phyloP scores from a whole-genome alignment of 345 rosid genomes.

The Eucalyptus tenuipes region DNA sequence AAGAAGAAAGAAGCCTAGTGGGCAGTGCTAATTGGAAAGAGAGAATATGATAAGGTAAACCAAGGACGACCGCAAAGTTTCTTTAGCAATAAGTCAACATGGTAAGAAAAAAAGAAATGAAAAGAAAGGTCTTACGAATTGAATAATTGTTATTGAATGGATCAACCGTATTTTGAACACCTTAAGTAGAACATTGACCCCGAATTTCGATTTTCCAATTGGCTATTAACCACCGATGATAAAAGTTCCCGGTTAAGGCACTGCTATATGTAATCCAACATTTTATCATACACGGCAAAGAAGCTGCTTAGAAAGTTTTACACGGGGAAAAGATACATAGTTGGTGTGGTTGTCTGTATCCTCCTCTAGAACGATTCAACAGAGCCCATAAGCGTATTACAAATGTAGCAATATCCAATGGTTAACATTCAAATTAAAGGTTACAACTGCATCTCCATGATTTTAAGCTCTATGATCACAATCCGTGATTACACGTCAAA shows the following conservation, averaged over 20 bases:
- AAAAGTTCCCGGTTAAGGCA: not conserved
- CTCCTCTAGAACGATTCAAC: too few relatives aligned
- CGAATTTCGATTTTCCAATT: not conserved
- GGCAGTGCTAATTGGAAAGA: not conserved
- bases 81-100: not conserved
- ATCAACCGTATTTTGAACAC: not conserved
- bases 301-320: not conserved
- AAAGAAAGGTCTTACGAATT: not conserved
- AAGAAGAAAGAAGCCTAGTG: not conserved
- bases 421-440: too few relatives aligned
- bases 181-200: not conserved
- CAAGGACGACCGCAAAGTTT: not conserved
- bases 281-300: not conserved
- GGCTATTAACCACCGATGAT: not conserved
- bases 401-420: too few relatives aligned
- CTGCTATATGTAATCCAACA: not conserved
- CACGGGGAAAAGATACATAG: not conserved
- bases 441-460: too few relatives aligned
- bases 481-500: not conserved
- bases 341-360: too few relatives aligned
- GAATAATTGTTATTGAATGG: not conserved
- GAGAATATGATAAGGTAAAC: not conserved
- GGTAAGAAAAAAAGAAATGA: not conserved
- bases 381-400: too few relatives aligned
- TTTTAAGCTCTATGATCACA: not conserved